A percentile compares a stretch with the other conserved stretches of the same genome.
Conservation (phyloP, 805 yeast species). For the Komagataella populi region DNA sequence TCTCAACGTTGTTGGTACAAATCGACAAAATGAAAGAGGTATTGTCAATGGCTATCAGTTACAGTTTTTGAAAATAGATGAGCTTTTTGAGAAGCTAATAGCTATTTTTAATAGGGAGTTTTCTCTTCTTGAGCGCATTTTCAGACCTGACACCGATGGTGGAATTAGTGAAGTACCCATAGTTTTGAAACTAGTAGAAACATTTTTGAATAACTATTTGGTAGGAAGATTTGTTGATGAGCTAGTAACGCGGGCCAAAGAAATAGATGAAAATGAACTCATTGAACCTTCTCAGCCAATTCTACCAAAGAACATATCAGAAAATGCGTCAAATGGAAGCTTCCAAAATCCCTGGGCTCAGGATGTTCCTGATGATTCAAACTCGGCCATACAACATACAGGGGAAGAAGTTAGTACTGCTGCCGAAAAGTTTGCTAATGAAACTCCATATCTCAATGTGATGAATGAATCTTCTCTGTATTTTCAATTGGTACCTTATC, state of each 20-base stretch:
- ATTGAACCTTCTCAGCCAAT: background rate
- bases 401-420: background rate
- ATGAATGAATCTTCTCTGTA: constrained; percentile 19
- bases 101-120: background rate
- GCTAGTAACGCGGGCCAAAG: constrained; percentile 16
- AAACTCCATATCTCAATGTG: constrained; percentile 10
- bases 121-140: background rate
- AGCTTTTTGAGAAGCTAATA: constrained; percentile 9
- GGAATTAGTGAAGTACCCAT: constrained; percentile 3
- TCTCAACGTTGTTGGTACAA: constrained; percentile 11
- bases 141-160: background rate
- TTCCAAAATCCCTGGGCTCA: constrained; percentile 19
- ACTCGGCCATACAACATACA: background rate
- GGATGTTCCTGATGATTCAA: constrained; percentile 11
- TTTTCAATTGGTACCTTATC: constrained; percentile 21
- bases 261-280: constrained; percentile 16
- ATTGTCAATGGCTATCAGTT: constrained; percentile 6
- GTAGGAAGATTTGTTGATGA: constrained; percentile 20
- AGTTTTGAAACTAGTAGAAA: constrained; percentile 4
- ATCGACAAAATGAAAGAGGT: constrained; percentile 12
- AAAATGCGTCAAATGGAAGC: constrained; percentile 6
- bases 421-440: constrained; percentile 1
- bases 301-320: background rate
- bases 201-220: constrained; percentile 14
- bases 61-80: constrained; percentile 7